A percentile compares a stretch with the other conserved stretches of the same genome.
Evolutionary conservation across 164 flowering plant genomes (phyloP).

Genomic region (Warburgia ugandensis): DNA sequence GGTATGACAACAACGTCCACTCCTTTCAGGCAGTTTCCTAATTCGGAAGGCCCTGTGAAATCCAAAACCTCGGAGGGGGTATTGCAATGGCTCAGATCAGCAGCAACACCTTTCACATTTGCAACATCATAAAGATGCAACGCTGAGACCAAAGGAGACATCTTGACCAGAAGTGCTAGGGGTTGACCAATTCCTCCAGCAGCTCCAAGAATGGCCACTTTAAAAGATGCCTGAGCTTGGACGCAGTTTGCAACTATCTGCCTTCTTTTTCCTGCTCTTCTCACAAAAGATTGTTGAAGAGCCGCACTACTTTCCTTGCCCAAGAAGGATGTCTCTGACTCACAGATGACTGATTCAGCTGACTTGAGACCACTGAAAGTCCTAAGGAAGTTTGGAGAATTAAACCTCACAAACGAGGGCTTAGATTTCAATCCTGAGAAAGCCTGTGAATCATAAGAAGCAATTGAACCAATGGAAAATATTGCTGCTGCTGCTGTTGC

Average conservation of each 20-base stretch:
- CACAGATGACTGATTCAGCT: conserved; percentile 6
- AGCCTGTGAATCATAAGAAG: no score
- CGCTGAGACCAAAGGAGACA: conserved; percentile 20
- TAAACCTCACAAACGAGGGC: conserved; percentile 1
- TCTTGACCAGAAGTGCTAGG: conserved; percentile 11
- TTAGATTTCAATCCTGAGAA: conserved; percentile 1
- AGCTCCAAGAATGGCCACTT: conserved; percentile 35
- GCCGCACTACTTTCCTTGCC: conserved; percentile 11
- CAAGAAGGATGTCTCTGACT: conserved; percentile 14
- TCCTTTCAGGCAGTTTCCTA: conserved; percentile 10
- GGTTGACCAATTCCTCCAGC: conserved; percentile 28
- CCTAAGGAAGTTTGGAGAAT: conserved; percentile 2
- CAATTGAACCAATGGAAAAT: no score
- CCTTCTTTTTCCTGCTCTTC: not conserved
- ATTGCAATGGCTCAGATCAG: conserved; percentile 18
- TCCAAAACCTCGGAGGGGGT: conserved; percentile 15
- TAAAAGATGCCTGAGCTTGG: conserved; percentile 17
- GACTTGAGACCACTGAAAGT: conserved; percentile 13
- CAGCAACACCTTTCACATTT: conserved; percentile 20
- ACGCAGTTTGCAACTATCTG: not conserved
- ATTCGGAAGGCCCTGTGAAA: conserved; percentile 15
- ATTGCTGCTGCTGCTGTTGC: no score
- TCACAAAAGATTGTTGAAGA: conserved; percentile 1
- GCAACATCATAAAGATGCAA: conserved; percentile 19
- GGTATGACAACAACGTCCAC: conserved; percentile 16